A percentile compares a stretch with the other conserved stretches of the same genome.
Conservation (phyloP, 352 stramenopile genomes). For the Achlya hypogyna region DNA sequence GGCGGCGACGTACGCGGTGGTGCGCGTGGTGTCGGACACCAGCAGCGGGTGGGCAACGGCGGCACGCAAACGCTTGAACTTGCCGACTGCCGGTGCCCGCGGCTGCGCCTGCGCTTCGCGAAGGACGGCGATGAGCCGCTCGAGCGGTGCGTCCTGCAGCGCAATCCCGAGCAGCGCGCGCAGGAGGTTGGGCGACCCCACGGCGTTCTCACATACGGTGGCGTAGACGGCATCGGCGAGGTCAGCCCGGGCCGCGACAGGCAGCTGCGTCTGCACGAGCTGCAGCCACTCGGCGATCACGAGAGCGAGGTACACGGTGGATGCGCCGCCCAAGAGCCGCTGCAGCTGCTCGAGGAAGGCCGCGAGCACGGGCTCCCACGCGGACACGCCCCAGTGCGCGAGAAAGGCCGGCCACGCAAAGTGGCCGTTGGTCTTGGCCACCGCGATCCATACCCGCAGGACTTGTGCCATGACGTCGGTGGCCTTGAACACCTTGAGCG, state of each 20-base stretch:
- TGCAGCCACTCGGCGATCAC: slow-evolving; percentile 1
- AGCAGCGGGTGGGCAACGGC: neutral
- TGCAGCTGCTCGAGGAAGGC: neutral
- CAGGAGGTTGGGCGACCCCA: slow-evolving; percentile 6
- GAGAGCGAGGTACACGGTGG: neutral
- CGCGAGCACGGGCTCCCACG: neutral
- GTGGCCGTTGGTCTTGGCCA: neutral
- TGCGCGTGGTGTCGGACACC: neutral
- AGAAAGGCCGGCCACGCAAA: neutral
- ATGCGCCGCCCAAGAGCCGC: neutral
- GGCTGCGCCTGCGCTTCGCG: neutral
- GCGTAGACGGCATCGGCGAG: neutral
- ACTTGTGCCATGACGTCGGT: neutral
- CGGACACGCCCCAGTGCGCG: neutral
- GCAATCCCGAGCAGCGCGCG: neutral
- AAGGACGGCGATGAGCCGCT: neutral
- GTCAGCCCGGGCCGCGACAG: neutral
- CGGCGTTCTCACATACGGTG: neutral
- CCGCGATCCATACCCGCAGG: neutral
- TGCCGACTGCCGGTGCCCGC: neutral
- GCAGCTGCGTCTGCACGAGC: neutral
- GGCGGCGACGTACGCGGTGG: neutral
- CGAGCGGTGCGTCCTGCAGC: neutral
- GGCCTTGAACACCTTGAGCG: neutral
- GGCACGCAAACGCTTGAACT: neutral